These are phyloP conservation scores for Colletotrichum tamarilloi DNA, from an alignment of 2,329 filamentous ascomycete species.

Conservation along the genomic window DNA sequence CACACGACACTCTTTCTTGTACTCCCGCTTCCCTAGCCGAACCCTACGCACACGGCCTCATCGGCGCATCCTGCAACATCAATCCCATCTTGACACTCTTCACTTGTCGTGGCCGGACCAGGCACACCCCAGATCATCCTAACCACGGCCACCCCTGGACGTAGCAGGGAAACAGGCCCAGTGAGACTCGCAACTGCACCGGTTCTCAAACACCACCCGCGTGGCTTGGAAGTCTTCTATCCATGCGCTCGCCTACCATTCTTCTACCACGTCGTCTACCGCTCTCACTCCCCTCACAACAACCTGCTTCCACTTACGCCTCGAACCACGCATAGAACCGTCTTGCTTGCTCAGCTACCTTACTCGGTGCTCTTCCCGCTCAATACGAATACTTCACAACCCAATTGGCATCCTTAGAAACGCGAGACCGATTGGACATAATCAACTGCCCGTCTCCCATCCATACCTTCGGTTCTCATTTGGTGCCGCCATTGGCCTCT, in stretches of 20 bases:
- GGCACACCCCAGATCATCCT: conserved; percentile 20
- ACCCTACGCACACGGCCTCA: conserved; percentile 10
- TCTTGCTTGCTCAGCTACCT: neutral
- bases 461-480: neutral
- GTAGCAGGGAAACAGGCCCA: conserved; percentile 31
- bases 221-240: conserved; percentile 36
- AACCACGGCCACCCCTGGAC: conserved; percentile 31
- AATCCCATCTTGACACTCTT: conserved; percentile 21
- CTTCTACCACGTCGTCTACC: neutral
- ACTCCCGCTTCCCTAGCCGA: neutral
- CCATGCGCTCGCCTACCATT: conserved; percentile 14
- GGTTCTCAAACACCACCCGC: conserved; percentile 33
- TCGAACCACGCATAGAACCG: conserved; percentile 6
- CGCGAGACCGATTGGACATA: neutral
- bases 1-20: neutral
- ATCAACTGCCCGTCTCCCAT: neutral
- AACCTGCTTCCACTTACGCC: neutral
- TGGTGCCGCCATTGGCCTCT: neutral
- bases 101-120: conserved; percentile 17
- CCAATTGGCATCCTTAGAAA: neutral
- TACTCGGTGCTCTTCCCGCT: neutral
- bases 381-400: neutral
- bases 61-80: conserved; percentile 9
- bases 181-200: conserved; percentile 31
- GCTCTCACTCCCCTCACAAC: neutral